Evolutionary conservation across 2,329 filamentous ascomycete species (phyloP).

Genomic region (Colletotrichum liriopes): DNA sequence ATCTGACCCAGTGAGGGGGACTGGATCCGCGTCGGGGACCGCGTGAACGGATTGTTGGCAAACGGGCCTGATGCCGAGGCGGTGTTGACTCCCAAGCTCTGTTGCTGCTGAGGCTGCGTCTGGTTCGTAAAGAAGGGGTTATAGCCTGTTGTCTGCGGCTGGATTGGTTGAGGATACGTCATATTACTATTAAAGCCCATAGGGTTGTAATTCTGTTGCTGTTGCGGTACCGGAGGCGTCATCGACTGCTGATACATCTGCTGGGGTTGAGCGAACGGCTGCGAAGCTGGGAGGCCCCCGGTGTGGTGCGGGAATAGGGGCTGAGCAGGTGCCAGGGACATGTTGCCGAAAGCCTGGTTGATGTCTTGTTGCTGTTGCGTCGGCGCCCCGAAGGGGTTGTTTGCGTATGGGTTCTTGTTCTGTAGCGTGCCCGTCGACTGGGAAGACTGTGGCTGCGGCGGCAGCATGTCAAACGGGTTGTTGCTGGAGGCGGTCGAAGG

Average conservation of each 20-base stretch:
- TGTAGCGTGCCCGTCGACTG: slow-evolving; percentile 76
- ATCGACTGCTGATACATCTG: slow-evolving; percentile 60
- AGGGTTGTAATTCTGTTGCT: slow-evolving; percentile 55
- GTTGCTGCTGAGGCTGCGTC: slow-evolving; percentile 51
- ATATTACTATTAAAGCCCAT: slow-evolving; percentile 60
- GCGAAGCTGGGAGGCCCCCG: slow-evolving; percentile 69
- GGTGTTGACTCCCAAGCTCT: slow-evolving; percentile 59
- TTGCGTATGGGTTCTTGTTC: slow-evolving; percentile 72
- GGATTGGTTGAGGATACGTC: slow-evolving; percentile 59
- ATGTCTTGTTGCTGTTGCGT: slow-evolving; percentile 63
- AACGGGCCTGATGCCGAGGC: slow-evolving; percentile 51
- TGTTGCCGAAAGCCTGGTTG: slow-evolving; percentile 81
- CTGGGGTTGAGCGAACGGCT: slow-evolving; percentile 53
- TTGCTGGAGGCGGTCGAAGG: slow-evolving; percentile 71
- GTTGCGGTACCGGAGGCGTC: slow-evolving; percentile 60
- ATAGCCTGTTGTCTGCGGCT: slow-evolving; percentile 60
- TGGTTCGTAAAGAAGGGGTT: slow-evolving; percentile 68
- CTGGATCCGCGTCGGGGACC: slow-evolving; percentile 66
- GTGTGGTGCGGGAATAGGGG: slow-evolving; percentile 84
- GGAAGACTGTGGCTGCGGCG: slow-evolving; percentile 71
- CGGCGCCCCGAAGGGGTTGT: slow-evolving; percentile 79
- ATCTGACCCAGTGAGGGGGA: slow-evolving; percentile 67
- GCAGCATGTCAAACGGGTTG: slow-evolving; percentile 78
- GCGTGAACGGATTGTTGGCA: slow-evolving; percentile 64
- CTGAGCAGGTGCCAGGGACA: slow-evolving; percentile 76